Base-by-base conservation (phyloP, 1,284 basidiomycete genomes). In the Tylopilus sp. region DNA sequence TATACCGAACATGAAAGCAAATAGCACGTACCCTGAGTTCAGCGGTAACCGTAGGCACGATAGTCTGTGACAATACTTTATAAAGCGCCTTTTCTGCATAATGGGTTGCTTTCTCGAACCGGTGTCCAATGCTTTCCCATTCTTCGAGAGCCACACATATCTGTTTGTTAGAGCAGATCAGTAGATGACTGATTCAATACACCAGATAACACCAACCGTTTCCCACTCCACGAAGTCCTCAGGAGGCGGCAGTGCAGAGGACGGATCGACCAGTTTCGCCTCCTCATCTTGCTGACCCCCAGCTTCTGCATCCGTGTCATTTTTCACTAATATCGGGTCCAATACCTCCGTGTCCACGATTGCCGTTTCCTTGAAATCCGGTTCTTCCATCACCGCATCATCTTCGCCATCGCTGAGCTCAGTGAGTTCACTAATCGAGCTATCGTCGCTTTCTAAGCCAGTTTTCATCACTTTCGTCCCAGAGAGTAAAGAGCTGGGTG, bases 161-260 rank as follows among this genome's bases (percentile, higher is more conserved):
- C 88, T 92, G 47, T 10, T 54, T 12, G 8, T n/a, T n/a, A n/a
- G n/a, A 16, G 15, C 6, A 15, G 8, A 29, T 54, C 10, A 55
- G 56, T 50, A 15, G 44, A 31, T 30, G 19, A 18, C 11, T 16
- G n/a, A 11, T 36, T 25, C 29, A 37, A 34, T 26, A 16, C 18
- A n/a, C 46, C 26, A n/a, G 21, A 18, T 47, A 7, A 47, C 36
- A 74, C 82, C 55, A 51, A 90, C 89, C 58, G 86, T 86, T 70
- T 92, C 88, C 90, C 90, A 92, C 64, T 89, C 87, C 47, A 90
- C 69, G 59, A 91, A 86, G 53, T 77, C 77, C 4, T 71, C 71
- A 2, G 76, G 77, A 30, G 67, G 51, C 43, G 25, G 35, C 5
- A 60, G 54, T 15, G 51, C 52, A 34, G 34, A 18, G 15, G 41